phyloP scores from a whole-genome alignment of 1,139 yeast species.

The Lodderomyces parapsilosis region DNA sequence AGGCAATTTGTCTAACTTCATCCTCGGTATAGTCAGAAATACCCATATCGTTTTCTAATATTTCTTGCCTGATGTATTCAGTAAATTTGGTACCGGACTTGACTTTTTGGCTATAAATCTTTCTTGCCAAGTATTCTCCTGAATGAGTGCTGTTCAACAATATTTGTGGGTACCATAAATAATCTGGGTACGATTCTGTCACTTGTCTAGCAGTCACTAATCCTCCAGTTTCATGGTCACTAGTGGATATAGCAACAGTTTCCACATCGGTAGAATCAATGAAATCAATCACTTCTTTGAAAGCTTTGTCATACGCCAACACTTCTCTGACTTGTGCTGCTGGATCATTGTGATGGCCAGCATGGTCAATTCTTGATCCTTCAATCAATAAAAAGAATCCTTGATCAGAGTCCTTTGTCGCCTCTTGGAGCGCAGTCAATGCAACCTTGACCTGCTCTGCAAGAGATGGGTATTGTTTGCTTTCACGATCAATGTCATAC shows the following conservation, averaged over 20 bases:
- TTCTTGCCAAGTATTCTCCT: constrained; percentile 58
- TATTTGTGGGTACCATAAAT: constrained; percentile 80
- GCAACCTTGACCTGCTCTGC: constrained; percentile 76
- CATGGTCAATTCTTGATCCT: constrained; percentile 90
- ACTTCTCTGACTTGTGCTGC: constrained; percentile 40
- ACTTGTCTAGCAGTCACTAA: constrained; percentile 72
- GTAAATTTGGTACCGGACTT: constrained; percentile 27
- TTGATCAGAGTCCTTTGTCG: constrained; percentile 65
- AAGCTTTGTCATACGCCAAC: constrained; percentile 69
- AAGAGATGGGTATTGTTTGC: constrained; percentile 60
- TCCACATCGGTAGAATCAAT: constrained; percentile 65
- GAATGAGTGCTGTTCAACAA: constrained; percentile 67
- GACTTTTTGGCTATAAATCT: constrained; percentile 24
- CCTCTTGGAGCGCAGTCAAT: constrained; percentile 57
- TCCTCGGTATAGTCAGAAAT: constrained; percentile 51
- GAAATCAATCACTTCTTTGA: constrained; percentile 64
- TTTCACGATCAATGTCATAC: constrained; percentile 71
- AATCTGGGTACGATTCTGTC: constrained; percentile 42
- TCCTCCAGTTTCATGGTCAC: constrained; percentile 95
- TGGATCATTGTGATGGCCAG: constrained; percentile 88
- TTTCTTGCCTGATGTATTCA: constrained; percentile 46
- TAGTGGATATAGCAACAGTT: constrained; percentile 72
- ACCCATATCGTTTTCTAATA: constrained; percentile 58
- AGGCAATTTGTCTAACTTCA: constrained; percentile 41
- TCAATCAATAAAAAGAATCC: constrained; percentile 84